Evolutionary conservation across 148 eudicot species (phyloP), one percentile per base, ranked within the genome.

Genomic region (Persicaria tinctoria): DNA sequence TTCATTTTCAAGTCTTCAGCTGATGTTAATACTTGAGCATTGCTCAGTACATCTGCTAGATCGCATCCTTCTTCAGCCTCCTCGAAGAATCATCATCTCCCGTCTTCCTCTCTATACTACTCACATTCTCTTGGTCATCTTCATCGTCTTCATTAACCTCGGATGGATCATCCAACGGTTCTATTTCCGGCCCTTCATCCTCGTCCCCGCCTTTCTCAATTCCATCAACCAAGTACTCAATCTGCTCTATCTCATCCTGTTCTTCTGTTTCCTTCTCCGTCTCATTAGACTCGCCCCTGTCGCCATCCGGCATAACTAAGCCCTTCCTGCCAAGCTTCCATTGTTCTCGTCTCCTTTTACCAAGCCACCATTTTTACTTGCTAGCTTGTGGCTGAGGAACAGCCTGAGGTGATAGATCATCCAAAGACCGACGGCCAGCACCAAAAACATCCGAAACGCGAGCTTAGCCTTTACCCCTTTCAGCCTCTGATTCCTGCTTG

Each of bases 381-480:
- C n/a, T 38, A 44, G 18, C 46, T 54, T 12, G 45, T 54, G 56
- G 12, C 17, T 44, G 20, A 74, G 50, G 48, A 73, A 72, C 76
- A 59, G 79, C 76, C 76, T 76, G 46, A 80, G 76, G 45, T 76
- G 76, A 73, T 80, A 70, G 73, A 80, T 44, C 56, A 80, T 47
- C 82, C 79, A 80, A 17, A 76, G 46, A 47, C 64, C 38, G 32
- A 80, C 63, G 46, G 51, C 75, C 13, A 72, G 44, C 45, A 72
- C 45, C 27, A 80, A 20, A 72, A 78, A 71, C 66, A 60, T 76
- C 41, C 76, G 78, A 32, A 80, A 13, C 18, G 44, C 73, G 9
- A 72, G 76, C 13, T 80, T 62, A 9, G 76, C 47, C 68, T 70
- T 76, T 38, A 80, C 72, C 70, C 46, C 51, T 64, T 76, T 72